Base-by-base conservation (phyloP, 2,329 filamentous ascomycete genomes). In the Trichoderma sp. region DNA sequence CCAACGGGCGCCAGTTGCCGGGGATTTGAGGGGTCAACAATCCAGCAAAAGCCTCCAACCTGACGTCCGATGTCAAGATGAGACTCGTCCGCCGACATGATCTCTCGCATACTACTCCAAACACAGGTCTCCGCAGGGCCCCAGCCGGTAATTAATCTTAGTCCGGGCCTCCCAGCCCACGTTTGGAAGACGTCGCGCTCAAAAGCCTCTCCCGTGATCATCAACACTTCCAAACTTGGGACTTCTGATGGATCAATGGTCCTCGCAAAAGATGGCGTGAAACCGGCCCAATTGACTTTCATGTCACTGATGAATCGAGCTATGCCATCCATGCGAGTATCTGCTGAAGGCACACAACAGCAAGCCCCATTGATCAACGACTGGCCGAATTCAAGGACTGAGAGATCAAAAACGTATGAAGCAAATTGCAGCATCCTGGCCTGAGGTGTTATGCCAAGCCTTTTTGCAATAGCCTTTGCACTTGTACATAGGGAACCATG, bases 321-420 rank as follows among this genome's bases (percentile, higher is more conserved):
- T 29, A 72, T 55, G 40, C 52, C 62, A 16, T 72, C 69, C 31
- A 70, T 43, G 1, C 68, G 58, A 6, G 33, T 58, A 5, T 52
- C 14, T 57, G 68, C 71, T 10, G 71, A 70, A 3, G 71, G 72
- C 27, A 73, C 63, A 40, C 72, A 73, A 7, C 73, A 33, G 21
- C 64, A 68, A 14, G 58, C 72, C 6, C 72, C 72, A 1, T 47
- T 49, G 7, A 70, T 61, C 2, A 71, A 58, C 3, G 71, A 33
- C n/a, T 53, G 52, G 29, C 73, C 31, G 13, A 73, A 70, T 31
- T 72, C 72, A 4, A 57, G 29, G 21, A 68, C 62, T 16, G 64
- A 66, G 16, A 68, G 35, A 52, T 73, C 72, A 52, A 73, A 73
- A 10, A 69, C 67, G 27, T 66, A 72, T 10, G 72, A 58, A 21